phyloP scores from a whole-genome alignment of 2,329 filamentous ascomycete species.

The Fusarium nisikadoi region DNA sequence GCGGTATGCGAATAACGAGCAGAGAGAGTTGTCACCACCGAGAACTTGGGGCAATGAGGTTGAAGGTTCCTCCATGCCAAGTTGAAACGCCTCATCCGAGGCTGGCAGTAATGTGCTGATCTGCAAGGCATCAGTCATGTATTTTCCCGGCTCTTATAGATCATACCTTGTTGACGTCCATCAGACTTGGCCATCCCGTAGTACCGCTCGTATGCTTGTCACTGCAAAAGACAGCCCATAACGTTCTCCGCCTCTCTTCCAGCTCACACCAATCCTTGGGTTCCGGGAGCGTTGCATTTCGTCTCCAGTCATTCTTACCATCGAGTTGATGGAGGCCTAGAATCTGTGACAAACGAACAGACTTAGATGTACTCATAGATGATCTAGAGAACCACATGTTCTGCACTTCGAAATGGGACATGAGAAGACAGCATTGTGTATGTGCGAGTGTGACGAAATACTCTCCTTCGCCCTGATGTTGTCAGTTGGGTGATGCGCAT shows the following conservation, averaged over 20 bases:
- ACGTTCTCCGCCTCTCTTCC: slow-evolving; percentile 78
- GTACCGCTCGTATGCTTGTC: slow-evolving; percentile 86
- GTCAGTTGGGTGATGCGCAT: background rate
- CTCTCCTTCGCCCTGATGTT: slow-evolving; percentile 35
- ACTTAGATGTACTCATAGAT: slow-evolving; percentile 80
- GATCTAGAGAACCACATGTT: slow-evolving; percentile 84
- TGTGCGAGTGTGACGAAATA: slow-evolving; percentile 69
- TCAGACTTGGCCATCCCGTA: slow-evolving; percentile 85
- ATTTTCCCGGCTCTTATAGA: rapidly evolving
- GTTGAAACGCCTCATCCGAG: slow-evolving; percentile 78
- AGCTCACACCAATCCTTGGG: slow-evolving; percentile 81
- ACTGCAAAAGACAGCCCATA: slow-evolving; percentile 82
- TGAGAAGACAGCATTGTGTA: slow-evolving; percentile 79
- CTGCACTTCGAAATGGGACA: slow-evolving; percentile 81
- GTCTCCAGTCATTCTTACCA: slow-evolving; percentile 61
- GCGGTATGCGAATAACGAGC: slow-evolving; percentile 77
- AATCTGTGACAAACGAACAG: slow-evolving; percentile 76
- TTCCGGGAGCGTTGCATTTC: slow-evolving; percentile 77
- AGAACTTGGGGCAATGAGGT: slow-evolving; percentile 70
- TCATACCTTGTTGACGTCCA: slow-evolving; percentile 71
- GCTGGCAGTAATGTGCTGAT: slow-evolving; percentile 79
- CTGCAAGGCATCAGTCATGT: slow-evolving; percentile 46
- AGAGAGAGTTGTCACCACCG: slow-evolving; percentile 55
- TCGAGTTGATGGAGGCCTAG: slow-evolving; percentile 84
- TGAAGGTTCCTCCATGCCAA: slow-evolving; percentile 69